Evolutionary conservation across 208 protist species (phyloP).

Genomic region (Trypanosoma conorhini): DNA sequence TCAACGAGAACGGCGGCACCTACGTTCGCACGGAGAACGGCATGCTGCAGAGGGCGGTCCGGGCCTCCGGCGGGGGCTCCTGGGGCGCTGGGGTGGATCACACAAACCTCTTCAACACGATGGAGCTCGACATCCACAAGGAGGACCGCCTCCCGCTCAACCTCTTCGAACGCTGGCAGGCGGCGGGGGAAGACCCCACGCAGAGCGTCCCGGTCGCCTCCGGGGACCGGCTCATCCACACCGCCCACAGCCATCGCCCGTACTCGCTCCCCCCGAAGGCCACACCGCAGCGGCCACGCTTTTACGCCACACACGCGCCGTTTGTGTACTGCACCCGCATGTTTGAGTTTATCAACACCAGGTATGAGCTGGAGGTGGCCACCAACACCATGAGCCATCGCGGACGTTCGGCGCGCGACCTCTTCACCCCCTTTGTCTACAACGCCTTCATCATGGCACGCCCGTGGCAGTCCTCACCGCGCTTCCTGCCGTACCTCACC

Average conservation of each 20-base stretch:
- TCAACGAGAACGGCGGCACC: conserved; percentile 64
- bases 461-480: conserved; percentile 54
- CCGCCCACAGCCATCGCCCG: not conserved
- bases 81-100: conserved; percentile 41
- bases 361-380: conserved; percentile 47
- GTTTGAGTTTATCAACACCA: conserved; percentile 36
- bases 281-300: conserved; percentile 24
- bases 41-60: conserved; percentile 8
- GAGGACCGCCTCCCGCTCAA: conserved; percentile 32
- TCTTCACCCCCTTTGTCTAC: conserved; percentile 64
- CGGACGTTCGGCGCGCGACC: conserved; percentile 30
- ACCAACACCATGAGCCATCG: conserved; percentile 29
- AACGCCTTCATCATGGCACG: conserved; percentile 64
- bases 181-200: conserved; percentile 9
- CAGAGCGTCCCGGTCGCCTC: conserved; percentile 30
- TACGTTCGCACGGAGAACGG: conserved; percentile 51
- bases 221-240: conserved; percentile 13
- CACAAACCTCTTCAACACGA: conserved; percentile 43
- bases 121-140: conserved; percentile 37
- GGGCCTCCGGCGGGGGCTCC: conserved; percentile 3
- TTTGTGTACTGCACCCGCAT: conserved; percentile 71
- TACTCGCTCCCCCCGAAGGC: conserved; percentile 10
- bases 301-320: conserved; percentile 58
- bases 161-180: conserved; percentile 27
- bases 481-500: conserved; percentile 42